Base-by-base conservation (phyloP, 257 asterid genomes). In the Nicotiana tabacum region DNA sequence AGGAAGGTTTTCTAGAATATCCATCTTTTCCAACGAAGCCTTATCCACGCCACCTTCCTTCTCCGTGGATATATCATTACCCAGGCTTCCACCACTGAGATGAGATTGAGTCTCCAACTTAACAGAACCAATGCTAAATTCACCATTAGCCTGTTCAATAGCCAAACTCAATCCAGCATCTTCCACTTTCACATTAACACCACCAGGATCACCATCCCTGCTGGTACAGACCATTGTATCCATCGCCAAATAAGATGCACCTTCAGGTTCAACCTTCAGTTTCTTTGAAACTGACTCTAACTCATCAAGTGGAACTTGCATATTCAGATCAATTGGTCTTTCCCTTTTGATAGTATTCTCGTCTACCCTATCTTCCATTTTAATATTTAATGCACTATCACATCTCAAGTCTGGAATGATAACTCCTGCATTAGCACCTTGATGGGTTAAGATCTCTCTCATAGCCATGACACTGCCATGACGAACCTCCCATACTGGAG, bases 391-490 rank as follows among this genome's bases (percentile, higher is more conserved):
- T 68, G 82, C 76, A 80, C 84, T 84, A 87, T 81, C 85, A 74
- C 83, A 48, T 78, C 88, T 87, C 85, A 87, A 80, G 84, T 93
- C 96, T 78, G 97, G 92, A 85, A 90, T 78, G 67, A 92, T 58
- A 84, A 93, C 91, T 76, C 98, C 99, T 21, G 98, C 97, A 88
- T 90, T 87, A 85, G 94, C 94, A 85, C 98, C 99, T 91, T 96
- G 99, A 89, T 90, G 91, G 77, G 98, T 91, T 83, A 96, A 87
- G 87, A 94, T 96, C 91, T 96, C 99, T 87, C 99, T 91, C 81
- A 96, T 94, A 83, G 99, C 99, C 99, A 96, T 96, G 81, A 96
- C 89, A 87, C 99, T 93, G 85, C 99, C 99, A 90, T 96, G 99
- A 43, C 99, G 99, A 85, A 96, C 88, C 90, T 96, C 99, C 99